Conservation (phyloP, 495 filamentous ascomycete species). For the Cercophora scortea region DNA sequence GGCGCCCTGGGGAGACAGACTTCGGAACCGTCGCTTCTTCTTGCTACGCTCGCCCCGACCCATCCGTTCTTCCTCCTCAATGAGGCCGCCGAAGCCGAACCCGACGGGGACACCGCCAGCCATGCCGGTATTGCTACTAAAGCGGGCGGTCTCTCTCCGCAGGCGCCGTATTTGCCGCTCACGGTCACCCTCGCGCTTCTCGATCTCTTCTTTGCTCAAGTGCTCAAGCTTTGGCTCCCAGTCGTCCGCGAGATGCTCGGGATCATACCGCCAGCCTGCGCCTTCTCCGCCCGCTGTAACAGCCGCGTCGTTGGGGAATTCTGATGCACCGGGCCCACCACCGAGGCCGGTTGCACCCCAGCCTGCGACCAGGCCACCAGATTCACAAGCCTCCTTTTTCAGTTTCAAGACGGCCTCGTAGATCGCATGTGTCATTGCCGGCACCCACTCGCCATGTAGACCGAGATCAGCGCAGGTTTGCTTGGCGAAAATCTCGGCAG, state of each 20-base stretch:
- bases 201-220: conserved; percentile 91
- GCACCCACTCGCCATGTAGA: conserved; percentile 85
- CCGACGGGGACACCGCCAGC: conserved; percentile 52
- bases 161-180: conserved; percentile 83
- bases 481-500: conserved; percentile 87
- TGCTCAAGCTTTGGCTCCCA: conserved; percentile 94
- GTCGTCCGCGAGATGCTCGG: conserved; percentile 77
- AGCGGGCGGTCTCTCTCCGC: conserved; percentile 83
- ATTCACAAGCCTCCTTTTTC: conserved; percentile 94
- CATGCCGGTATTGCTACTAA: conserved; percentile 78
- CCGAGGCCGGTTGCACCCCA: conserved; percentile 38
- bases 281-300: conserved; percentile 49
- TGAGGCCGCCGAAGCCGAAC: conserved; percentile 47
- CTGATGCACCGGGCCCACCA: conserved; percentile 47
- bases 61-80: conserved; percentile 59
- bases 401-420: conserved; percentile 89
- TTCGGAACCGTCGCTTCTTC: conserved; percentile 89
- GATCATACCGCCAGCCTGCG: conserved; percentile 91
- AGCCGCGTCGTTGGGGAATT: conserved; percentile 85
- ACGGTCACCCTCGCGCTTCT: conserved; percentile 91
- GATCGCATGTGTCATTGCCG: conserved; percentile 89
- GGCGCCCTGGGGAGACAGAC: conserved; percentile 65
- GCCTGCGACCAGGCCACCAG: conserved; percentile 67
- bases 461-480: conserved; percentile 88
- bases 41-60: conserved; percentile 84